phyloP scores from a whole-genome alignment of 257 asterid genomes.

The Solanum tarijense region DNA sequence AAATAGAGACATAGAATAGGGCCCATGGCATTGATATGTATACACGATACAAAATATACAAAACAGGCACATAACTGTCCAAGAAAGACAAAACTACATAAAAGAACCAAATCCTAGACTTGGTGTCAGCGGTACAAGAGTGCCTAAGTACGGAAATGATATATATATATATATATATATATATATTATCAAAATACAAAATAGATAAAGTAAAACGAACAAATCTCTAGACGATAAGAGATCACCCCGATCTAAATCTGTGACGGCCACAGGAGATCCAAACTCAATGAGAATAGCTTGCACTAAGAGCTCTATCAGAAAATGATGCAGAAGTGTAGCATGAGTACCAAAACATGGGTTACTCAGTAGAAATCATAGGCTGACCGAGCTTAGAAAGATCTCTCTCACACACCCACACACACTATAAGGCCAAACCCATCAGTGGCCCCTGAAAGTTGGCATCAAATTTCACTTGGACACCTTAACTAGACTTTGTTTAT shows the following conservation, averaged over 20 bases:
- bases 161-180: no score
- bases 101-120: neutral
- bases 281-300: neutral
- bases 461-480: no score
- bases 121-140: neutral
- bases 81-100: no score
- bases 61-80: no score
- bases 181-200: no score
- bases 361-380: neutral
- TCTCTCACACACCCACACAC: neutral
- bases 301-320: neutral
- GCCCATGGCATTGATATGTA: no score
- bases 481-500: no score
- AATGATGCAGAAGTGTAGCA: neutral
- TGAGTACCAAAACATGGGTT: neutral
- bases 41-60: no score
- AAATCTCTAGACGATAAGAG: neutral
- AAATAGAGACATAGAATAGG: no score
- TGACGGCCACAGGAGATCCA: neutral
- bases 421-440: no score
- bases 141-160: neutral
- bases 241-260: neutral
- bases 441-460: no score
- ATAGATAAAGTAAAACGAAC: neutral
- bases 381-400: neutral